phyloP scores from a whole-genome alignment of 1,284 basidiomycete genomes.

The Heterobasidion occidentale region DNA sequence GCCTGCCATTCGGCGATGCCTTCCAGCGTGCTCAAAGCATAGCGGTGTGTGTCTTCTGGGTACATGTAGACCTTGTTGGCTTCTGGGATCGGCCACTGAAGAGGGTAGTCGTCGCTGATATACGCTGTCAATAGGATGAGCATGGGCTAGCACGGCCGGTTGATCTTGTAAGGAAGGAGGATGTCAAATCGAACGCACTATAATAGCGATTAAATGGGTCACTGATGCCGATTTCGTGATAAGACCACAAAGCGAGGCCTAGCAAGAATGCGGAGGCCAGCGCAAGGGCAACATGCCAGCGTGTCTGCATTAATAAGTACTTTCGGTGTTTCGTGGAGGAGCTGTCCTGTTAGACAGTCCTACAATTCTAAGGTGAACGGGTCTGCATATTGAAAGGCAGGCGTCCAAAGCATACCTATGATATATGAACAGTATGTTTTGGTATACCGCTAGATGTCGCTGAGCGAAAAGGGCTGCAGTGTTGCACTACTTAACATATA shows the following conservation, averaged over 20 bases:
- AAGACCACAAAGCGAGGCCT: background rate
- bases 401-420: background rate
- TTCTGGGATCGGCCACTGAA: background rate
- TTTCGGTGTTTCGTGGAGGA: background rate
- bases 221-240: background rate
- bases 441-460: too few relatives aligned
- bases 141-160: background rate
- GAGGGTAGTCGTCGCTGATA: background rate
- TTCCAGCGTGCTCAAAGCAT: background rate
- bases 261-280: background rate
- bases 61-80: background rate
- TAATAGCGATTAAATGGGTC: background rate
- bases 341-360: too few relatives aligned
- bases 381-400: background rate
- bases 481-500: too few relatives aligned
- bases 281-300: background rate
- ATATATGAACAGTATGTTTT: too few relatives aligned
- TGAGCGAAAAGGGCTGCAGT: too few relatives aligned
- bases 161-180: background rate
- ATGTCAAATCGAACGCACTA: background rate
- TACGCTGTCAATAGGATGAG: background rate
- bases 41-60: background rate
- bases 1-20: background rate
- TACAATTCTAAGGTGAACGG: background rate
- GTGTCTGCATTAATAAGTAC: background rate